Base-by-base conservation (phyloP, 2,329 filamentous ascomycete species). In the Lecanoromycetidae sp. region DNA sequence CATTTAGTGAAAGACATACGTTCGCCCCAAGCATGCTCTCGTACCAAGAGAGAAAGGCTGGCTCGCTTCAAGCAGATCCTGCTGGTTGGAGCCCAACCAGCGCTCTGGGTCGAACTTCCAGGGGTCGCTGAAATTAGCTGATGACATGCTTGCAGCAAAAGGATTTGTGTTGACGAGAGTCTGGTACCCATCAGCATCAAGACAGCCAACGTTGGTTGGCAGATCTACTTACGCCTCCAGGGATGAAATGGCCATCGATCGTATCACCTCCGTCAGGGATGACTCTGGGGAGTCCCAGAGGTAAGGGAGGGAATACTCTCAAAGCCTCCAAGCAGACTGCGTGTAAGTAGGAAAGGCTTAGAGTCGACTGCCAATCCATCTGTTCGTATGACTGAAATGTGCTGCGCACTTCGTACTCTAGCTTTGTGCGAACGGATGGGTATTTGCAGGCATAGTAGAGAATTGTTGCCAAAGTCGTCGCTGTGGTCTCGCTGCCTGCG, bases 401-500 rank as follows among this genome's bases (percentile, higher is more conserved):
- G 13, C 12, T 25, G 6, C 46, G 39, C 20, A 48, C n/a, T 26
- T 48, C 63, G 0, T 53, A 36, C 9, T 47, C 49, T 0, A 66
- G 47, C 29, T 59, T 59, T 25, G 20, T 6, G 5, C 12, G 25
- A 9, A 49, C 40, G 2, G 29, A 23, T 49, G 56, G 54, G 23
- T 63, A 58, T 19, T 49, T 55, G 5, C 64, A 50, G 0, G 69
- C 56, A 43, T 57, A 42, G 8, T 17, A 69, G 0, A 61, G 63
- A 8, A 63, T 38, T 3, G 65, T 67, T 4, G 59, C 61, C 1
- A 70, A 55, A 4, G 64, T 33, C 0, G 63, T 69, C 0, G 67
- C 67, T 0, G 66, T 66, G 0, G 68, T 70, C 46, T 71, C 68
- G 15, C 62, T 63, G 4, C 67, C 68, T 2, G 66, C 68, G 7